Evolutionary conservation across 805 yeast species (phyloP).

Genomic region (Hanseniaspora jakobsenii): DNA sequence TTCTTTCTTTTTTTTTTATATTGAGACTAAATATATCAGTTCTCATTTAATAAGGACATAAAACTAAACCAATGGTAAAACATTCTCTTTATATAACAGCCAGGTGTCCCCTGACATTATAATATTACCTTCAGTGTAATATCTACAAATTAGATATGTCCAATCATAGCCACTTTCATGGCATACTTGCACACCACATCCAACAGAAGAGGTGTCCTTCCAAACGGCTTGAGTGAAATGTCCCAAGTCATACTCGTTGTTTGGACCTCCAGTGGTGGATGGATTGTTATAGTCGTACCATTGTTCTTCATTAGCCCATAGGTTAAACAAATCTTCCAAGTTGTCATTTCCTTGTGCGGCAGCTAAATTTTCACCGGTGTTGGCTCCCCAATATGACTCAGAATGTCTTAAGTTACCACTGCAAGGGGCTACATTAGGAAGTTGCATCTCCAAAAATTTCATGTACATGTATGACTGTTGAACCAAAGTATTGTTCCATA

Average conservation of each 20-base stretch:
- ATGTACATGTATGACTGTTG: conserved; percentile 42
- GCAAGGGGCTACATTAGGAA: conserved; percentile 37
- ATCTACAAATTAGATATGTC: conserved; percentile 61
- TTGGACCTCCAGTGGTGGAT: conserved; percentile 31
- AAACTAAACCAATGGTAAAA: conserved; percentile 27
- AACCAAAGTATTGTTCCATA: conserved; percentile 39
- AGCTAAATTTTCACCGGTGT: conserved; percentile 68
- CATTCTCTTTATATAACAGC: conserved; percentile 35
- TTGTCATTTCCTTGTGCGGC: conserved; percentile 38
- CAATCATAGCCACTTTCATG: conserved; percentile 22
- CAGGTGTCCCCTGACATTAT: conserved; percentile 23
- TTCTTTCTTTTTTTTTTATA: too few species aligned
- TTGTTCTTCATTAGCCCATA: conserved; percentile 61
- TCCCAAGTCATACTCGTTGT: conserved; percentile 37
- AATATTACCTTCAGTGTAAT: conserved; percentile 42
- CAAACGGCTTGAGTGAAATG: conserved; percentile 73
- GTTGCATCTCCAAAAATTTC: conserved; percentile 29
- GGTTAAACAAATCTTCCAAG: conserved; percentile 44
- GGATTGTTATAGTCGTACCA: conserved; percentile 43
- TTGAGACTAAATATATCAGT: too few species aligned
- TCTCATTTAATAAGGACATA: background rate
- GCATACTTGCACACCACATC: conserved; percentile 41
- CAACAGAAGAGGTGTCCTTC: conserved; percentile 48
- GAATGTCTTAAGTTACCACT: conserved; percentile 55
- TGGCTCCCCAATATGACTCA: conserved; percentile 22